Percentiles rank a stretch among this genome's conserved stretches.
Evolutionary conservation across 1,284 basidiomycete genomes (phyloP).

Genomic region (Tilletia setariae): DNA sequence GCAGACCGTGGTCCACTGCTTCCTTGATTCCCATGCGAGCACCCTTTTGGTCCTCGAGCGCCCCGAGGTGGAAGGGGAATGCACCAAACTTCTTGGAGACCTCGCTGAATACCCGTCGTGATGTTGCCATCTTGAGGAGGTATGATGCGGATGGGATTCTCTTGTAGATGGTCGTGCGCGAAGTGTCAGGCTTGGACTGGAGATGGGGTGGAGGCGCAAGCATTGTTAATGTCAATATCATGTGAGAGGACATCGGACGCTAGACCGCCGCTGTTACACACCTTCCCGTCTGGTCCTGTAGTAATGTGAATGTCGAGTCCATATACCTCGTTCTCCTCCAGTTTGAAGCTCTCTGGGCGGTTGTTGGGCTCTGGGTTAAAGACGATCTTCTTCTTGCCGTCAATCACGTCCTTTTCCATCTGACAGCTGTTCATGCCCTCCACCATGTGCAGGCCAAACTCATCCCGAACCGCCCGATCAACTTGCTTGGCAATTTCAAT

Average conservation of each 20-base stretch:
- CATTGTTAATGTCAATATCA: neutral
- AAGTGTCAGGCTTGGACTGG: constrained; percentile 73
- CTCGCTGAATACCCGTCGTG: constrained; percentile 88
- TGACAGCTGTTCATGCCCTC: constrained; percentile 76
- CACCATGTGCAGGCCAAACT: constrained; percentile 45
- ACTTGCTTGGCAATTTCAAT: constrained; percentile 89
- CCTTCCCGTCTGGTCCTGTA: constrained; percentile 45
- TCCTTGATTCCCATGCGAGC: constrained; percentile 93
- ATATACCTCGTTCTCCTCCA: constrained; percentile 85
- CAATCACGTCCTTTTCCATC: constrained; percentile 81
- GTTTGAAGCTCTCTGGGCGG: constrained; percentile 46
- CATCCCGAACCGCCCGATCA: constrained; percentile 62
- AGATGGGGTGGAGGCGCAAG: constrained; percentile 56
- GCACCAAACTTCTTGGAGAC: constrained; percentile 95
- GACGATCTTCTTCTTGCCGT: constrained; percentile 47
- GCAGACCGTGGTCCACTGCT: constrained; percentile 84
- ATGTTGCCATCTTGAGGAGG: constrained; percentile 96
- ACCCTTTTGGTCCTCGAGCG: constrained; percentile 89
- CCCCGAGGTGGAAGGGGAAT: constrained; percentile 95
- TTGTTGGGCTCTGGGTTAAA: constrained; percentile 40
- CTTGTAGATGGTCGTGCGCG: constrained; percentile 89
- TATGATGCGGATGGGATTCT: constrained; percentile 74
- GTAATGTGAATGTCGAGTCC: constrained; percentile 84
- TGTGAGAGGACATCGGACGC: neutral
- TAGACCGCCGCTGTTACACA: neutral